Evolutionary conservation across 2,329 filamentous ascomycete genomes (phyloP).

Genomic region (Immersiporthe knoxdaviesiana): DNA sequence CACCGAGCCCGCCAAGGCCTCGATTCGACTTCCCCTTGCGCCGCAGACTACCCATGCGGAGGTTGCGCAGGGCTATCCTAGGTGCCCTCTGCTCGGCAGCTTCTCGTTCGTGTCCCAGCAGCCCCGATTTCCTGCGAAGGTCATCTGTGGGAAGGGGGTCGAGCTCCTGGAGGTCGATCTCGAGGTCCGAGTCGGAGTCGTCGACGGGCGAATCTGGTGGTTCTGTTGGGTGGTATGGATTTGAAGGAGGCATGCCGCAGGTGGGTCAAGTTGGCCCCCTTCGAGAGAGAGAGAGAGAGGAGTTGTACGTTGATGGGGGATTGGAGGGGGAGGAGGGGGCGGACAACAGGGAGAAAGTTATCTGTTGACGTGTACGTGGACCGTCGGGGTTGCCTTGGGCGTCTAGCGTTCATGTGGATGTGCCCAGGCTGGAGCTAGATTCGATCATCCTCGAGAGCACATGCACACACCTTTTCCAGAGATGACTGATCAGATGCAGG

Average conservation of each 20-base stretch:
- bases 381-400: slow-evolving; percentile 17
- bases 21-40: slow-evolving; percentile 57
- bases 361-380: slow-evolving; percentile 23
- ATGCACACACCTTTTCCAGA: slow-evolving; percentile 5
- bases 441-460: slow-evolving; percentile 26
- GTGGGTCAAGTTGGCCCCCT: slow-evolving; percentile 23
- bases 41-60: slow-evolving; percentile 68
- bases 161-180: slow-evolving; percentile 79
- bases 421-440: slow-evolving; percentile 30
- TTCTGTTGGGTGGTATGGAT: slow-evolving; percentile 56
- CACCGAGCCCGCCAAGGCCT: slow-evolving; percentile 64
- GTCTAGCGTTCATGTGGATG: slow-evolving; percentile 28
- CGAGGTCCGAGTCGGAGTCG: slow-evolving; percentile 78
- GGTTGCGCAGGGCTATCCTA: slow-evolving; percentile 71
- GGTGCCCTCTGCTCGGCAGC: slow-evolving; percentile 51
- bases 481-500: slow-evolving; percentile 24
- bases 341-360: slow-evolving; percentile 21
- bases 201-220: slow-evolving; percentile 66
- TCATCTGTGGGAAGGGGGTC: slow-evolving; percentile 58
- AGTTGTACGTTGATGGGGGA: slow-evolving; percentile 22
- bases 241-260: slow-evolving; percentile 60
- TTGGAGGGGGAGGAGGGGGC: slow-evolving; percentile 8
- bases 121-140: slow-evolving; percentile 34
- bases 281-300: too few species aligned
- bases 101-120: slow-evolving; percentile 55